Evolutionary conservation across 352 stramenopile species (phyloP).

Genomic region (Blastocystis sp.): DNA sequence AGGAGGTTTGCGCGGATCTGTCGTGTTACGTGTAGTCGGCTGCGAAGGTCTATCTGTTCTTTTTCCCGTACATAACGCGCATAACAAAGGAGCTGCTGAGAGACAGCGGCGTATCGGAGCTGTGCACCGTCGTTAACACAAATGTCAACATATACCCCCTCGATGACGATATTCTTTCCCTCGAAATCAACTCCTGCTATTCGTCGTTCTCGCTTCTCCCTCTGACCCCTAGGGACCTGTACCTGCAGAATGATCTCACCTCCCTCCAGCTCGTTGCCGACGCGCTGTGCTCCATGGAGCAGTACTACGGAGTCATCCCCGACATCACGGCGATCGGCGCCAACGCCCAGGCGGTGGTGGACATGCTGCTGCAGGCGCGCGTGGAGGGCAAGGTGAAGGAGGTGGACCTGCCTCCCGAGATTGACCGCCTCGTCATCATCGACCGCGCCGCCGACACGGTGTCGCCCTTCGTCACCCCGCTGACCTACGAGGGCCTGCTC

Average conservation of each 20-base stretch:
- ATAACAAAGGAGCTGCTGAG: constrained; percentile 42
- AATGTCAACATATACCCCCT: constrained; percentile 64
- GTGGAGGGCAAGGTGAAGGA: constrained; percentile 17
- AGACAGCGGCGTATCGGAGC: constrained; percentile 11
- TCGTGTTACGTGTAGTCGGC: background rate
- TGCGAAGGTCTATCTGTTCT: constrained; percentile 9
- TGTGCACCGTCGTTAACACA: background rate
- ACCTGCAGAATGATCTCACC: constrained; percentile 59
- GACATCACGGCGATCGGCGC: constrained; percentile 42
- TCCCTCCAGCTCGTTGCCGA: constrained; percentile 47
- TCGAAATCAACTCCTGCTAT: constrained; percentile 11
- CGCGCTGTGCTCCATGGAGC: constrained; percentile 40
- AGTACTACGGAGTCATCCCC: constrained; percentile 68
- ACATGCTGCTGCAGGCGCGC: constrained; percentile 50
- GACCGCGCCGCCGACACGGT: constrained; percentile 36
- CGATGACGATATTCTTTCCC: constrained; percentile 60
- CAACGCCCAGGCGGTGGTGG: constrained; percentile 19
- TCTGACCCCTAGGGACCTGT: constrained; percentile 52
- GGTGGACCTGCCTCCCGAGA: constrained; percentile 57
- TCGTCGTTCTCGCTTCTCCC: background rate
- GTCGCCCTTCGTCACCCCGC: constrained; percentile 57
- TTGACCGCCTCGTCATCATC: constrained; percentile 41
- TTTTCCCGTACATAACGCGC: constrained; percentile 48
- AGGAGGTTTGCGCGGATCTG: background rate
- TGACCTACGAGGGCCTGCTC: constrained; percentile 69